phyloP scores from a whole-genome alignment of 2,329 filamentous ascomycete species.

The Trichoderma sp. region DNA sequence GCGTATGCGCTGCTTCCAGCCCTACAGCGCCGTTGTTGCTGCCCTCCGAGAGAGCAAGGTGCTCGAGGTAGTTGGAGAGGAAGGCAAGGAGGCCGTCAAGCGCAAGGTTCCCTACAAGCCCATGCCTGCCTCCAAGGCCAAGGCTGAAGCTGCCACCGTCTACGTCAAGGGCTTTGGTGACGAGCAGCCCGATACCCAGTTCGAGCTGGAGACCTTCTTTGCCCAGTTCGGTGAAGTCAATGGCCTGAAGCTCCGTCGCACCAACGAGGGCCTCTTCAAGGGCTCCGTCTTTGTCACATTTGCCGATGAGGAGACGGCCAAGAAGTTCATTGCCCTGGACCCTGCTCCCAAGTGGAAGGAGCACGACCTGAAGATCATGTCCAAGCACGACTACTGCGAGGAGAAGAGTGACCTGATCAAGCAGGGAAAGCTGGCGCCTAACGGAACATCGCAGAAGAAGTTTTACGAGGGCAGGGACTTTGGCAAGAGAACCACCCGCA shows the following conservation, averaged over 20 bases:
- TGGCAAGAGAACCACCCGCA: slow-evolving; percentile 40
- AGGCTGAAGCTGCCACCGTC: slow-evolving; percentile 70
- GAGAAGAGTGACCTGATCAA: slow-evolving; percentile 72
- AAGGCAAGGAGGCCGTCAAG: slow-evolving; percentile 68
- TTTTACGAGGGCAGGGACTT: slow-evolving; percentile 51
- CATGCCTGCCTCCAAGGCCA: slow-evolving; percentile 57
- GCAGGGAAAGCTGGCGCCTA: slow-evolving; percentile 66
- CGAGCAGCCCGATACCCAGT: slow-evolving; percentile 80
- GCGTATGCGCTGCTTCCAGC: slow-evolving; percentile 94
- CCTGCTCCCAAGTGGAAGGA: slow-evolving; percentile 83
- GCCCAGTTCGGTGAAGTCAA: slow-evolving; percentile 74
- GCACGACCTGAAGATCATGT: slow-evolving; percentile 75
- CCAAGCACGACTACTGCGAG: slow-evolving; percentile 84
- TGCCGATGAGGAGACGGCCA: slow-evolving; percentile 69
- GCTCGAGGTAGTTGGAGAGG: slow-evolving; percentile 71
- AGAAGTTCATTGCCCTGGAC: slow-evolving; percentile 77
- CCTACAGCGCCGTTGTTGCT: slow-evolving; percentile 76
- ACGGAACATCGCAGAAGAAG: slow-evolving; percentile 39
- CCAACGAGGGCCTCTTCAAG: slow-evolving; percentile 75
- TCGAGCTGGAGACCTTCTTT: slow-evolving; percentile 93
- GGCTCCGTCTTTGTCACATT: slow-evolving; percentile 97
- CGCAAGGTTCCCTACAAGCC: slow-evolving; percentile 72
- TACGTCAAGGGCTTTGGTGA: slow-evolving; percentile 95
- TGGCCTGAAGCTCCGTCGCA: slow-evolving; percentile 82
- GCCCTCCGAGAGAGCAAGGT: slow-evolving; percentile 76